Evolutionary conservation across 306 rosid genomes (phyloP), one percentile per base, ranked within the genome.

Genomic region (Boehmeria nivea): DNA sequence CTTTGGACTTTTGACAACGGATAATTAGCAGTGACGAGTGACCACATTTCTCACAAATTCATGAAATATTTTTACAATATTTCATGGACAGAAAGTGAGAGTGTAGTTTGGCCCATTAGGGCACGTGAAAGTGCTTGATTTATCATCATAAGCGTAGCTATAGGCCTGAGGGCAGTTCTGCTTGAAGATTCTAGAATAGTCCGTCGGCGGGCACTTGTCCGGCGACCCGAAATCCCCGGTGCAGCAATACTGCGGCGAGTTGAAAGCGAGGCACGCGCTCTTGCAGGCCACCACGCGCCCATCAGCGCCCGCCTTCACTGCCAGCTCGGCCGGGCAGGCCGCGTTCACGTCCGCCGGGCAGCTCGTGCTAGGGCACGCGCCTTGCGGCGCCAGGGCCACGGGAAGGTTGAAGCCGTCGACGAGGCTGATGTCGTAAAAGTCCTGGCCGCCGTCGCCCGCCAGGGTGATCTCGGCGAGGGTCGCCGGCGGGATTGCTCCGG

Each of bases 331-430:
- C 0, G 84, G 88, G 26, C 93, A 83, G 12, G 27, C 79, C 0
- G 3, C 0, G 19, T 87, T 83, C 14, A 83, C 73, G 14, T 83
- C 46, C 1, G 39, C 66, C 0, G 61, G 62, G 25, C 93, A 81
- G 3, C 60, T 46, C 0, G 84, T 54, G 2, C 64, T 8, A 7
- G 31, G 6, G 62, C 88, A 87, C 0, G 3, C 69, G 0, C 95
- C 87, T 18, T 61, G 64, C 1, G 90, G 75, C 1, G 73, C 52
- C 2, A 83, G 21, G 0, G 82, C 67, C 21, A 83, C 51, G 0
- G 85, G 95, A 27, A 83, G 33, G 61, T 86, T 86, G 74, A 80
- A 86, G 8, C 91, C 91, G 13, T 86, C 88, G 1, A 83, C 91
- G 28, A 75, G 78, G 64, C 88, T 87, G 3, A 83, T 59, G 20